These are phyloP conservation scores for Spathaspora passalidarum DNA, from an alignment of 805 yeast species.

Conservation along the genomic window DNA sequence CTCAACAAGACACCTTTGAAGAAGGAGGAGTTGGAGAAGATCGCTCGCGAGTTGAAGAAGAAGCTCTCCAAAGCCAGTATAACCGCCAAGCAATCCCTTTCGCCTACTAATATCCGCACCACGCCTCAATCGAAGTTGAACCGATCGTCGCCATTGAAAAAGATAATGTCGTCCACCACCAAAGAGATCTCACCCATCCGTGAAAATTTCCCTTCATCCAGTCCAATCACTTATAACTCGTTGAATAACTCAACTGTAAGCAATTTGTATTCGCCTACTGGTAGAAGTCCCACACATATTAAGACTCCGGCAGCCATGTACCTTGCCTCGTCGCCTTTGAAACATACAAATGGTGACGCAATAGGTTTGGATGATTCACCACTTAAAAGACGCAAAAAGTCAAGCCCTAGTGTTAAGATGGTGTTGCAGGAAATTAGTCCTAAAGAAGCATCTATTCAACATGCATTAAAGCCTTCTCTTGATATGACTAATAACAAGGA, in stretches of 20 bases:
- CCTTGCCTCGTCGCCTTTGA: constrained; percentile 35
- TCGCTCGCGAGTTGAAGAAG: constrained; percentile 40
- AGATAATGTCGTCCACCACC: constrained; percentile 11
- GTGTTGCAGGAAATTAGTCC: constrained; percentile 32
- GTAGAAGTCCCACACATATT: constrained; percentile 39
- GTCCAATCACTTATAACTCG: constrained; percentile 2
- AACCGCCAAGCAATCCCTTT: constrained; percentile 36
- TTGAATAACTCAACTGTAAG: constrained; percentile 10
- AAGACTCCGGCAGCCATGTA: constrained; percentile 32
- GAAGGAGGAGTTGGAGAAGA: constrained; percentile 44
- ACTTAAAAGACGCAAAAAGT: constrained; percentile 21
- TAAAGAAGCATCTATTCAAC: constrained; percentile 3
- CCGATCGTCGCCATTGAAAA: constrained; percentile 30
- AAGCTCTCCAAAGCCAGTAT: constrained; percentile 43
- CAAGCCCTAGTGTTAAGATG: constrained; percentile 17
- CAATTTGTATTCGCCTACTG: constrained; percentile 36
- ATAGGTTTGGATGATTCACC: constrained; percentile 26
- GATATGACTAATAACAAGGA: constrained; percentile 14
- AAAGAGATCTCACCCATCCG: not conserved
- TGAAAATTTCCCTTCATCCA: constrained; percentile 1
- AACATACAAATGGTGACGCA: constrained; percentile 12
- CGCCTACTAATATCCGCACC: constrained; percentile 13
- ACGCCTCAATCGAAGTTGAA: constrained; percentile 15
- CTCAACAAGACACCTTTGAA: constrained; percentile 33
- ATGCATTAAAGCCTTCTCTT: constrained; percentile 27